Evolutionary conservation across 2,329 filamentous ascomycete species (phyloP).

Genomic region (Amauroascus niger): DNA sequence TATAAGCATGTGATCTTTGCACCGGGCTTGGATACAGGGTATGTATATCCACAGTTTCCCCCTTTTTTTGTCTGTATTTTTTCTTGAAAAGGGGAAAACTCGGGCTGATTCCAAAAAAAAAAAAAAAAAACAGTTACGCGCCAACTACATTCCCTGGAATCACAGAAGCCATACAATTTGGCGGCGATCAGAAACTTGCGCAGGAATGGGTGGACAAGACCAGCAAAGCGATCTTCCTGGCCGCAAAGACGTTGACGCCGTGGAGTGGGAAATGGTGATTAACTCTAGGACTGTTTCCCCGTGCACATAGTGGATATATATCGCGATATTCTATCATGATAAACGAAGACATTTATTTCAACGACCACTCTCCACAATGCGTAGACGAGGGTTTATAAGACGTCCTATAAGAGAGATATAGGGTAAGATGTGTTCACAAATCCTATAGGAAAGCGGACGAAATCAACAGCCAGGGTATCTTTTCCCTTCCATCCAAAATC

Average conservation of each 20-base stretch:
- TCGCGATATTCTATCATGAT: neutral
- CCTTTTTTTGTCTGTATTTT: neutral
- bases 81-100: too few relatives aligned
- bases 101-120: too few relatives aligned
- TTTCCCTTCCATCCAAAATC: neutral
- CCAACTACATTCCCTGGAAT: constrained; percentile 22
- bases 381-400: too few relatives aligned
- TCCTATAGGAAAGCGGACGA: neutral
- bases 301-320: too few relatives aligned
- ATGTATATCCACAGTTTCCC: neutral
- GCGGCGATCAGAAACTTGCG: constrained; percentile 19
- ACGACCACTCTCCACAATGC: too few relatives aligned
- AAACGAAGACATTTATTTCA: neutral
- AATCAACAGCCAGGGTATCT: neutral
- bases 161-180: constrained; percentile 22
- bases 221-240: constrained; percentile 19
- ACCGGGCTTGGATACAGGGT: constrained; percentile 35
- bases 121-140: constrained; percentile 20
- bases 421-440: too few relatives aligned
- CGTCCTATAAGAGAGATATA: too few relatives aligned
- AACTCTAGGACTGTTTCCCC: neutral
- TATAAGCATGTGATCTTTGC: constrained; percentile 42
- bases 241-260: constrained; percentile 17
- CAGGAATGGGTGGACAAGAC: constrained; percentile 21
- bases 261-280: neutral